A percentile compares a stretch with the other conserved stretches of the same genome.
Evolutionary conservation across 208 protist species (phyloP).

Genomic region (Wallacemonas sp.): DNA sequence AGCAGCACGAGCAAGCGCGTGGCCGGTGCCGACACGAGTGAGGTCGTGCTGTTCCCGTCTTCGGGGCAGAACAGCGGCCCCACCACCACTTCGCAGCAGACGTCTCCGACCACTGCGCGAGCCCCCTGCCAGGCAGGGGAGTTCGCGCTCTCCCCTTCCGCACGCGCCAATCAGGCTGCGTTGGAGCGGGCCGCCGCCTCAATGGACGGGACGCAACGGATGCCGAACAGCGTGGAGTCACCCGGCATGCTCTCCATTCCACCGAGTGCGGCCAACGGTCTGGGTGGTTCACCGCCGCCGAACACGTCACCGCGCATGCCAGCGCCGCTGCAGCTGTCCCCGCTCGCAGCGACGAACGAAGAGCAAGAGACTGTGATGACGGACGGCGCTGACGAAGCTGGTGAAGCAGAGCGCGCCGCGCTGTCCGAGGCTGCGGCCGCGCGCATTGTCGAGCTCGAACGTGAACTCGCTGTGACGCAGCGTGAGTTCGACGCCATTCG

Average conservation of each 20-base stretch:
- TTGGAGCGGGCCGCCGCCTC: background rate
- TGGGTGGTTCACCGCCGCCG: background rate
- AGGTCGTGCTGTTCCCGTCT: slow-evolving; percentile 15
- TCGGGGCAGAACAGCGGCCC: background rate
- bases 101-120: slow-evolving; percentile 1
- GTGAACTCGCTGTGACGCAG: slow-evolving; percentile 22
- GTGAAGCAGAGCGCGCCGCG: background rate
- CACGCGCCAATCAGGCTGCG: background rate
- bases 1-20: background rate
- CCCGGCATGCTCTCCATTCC: background rate
- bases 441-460: slow-evolving; percentile 33
- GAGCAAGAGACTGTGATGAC: no score
- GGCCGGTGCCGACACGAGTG: background rate
- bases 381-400: background rate
- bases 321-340: background rate
- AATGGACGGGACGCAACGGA: background rate
- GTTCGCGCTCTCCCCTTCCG: background rate
- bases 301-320: background rate
- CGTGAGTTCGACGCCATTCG: slow-evolving; percentile 31
- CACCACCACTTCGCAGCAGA: slow-evolving; percentile 5
- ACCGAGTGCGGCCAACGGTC: background rate
- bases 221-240: slow-evolving; percentile 2
- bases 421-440: slow-evolving; percentile 21
- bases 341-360: background rate
- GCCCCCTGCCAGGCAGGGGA: background rate